Conservation (phyloP, 129 eudicot species). For the Flaveria brownii region DNA sequence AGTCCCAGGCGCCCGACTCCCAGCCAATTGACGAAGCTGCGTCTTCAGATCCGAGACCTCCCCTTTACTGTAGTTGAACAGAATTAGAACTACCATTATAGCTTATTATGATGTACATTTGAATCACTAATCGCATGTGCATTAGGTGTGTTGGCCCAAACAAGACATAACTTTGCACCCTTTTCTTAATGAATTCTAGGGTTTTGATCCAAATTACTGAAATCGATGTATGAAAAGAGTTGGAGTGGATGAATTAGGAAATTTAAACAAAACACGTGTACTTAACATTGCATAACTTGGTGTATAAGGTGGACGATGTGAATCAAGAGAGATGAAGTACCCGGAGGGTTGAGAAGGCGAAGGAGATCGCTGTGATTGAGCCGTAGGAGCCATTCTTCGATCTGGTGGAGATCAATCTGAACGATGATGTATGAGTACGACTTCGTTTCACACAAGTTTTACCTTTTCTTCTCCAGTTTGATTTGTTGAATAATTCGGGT, state of each 20-base stretch:
- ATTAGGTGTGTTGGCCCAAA: background rate
- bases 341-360: slow-evolving; percentile 99
- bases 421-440: background rate
- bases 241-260: too few species aligned
- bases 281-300: too few species aligned
- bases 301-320: background rate
- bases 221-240: slow-evolving; percentile 9
- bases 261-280: background rate
- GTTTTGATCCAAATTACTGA: slow-evolving; percentile 18
- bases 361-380: slow-evolving; percentile 71
- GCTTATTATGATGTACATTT: slow-evolving; percentile 22
- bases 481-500: too few species aligned
- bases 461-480: too few species aligned
- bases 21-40: slow-evolving; percentile 94
- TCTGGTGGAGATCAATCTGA: slow-evolving; percentile 1
- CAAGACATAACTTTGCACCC: slow-evolving; percentile 10
- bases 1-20: slow-evolving; percentile 88
- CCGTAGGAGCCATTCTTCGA: slow-evolving; percentile 68
- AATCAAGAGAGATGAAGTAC: slow-evolving; percentile 33
- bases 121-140: slow-evolving; percentile 2
- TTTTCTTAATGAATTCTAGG: slow-evolving; percentile 22
- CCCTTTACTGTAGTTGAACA: slow-evolving; percentile 61
- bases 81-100: background rate
- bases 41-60: slow-evolving; percentile 92
- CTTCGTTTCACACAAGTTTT: background rate